phyloP scores from a whole-genome alignment of 2,329 filamentous ascomycete genomes.

The Beauveria medogensis region DNA sequence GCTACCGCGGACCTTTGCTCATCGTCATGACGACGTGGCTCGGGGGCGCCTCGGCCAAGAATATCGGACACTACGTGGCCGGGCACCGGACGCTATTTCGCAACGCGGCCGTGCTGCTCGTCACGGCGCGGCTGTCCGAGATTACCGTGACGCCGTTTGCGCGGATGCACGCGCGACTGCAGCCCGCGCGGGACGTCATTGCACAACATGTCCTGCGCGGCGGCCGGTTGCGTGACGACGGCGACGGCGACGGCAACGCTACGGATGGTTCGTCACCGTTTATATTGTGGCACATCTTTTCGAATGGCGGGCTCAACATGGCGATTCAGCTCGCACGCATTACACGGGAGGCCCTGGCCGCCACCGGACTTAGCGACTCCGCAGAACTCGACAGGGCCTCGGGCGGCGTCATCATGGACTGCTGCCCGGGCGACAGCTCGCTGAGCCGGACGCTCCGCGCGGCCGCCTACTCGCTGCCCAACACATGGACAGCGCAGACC shows the following conservation, averaged over 20 bases:
- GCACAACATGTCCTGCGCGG: neutral
- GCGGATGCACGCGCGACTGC: conserved; percentile 7
- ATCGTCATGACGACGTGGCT: conserved; percentile 11
- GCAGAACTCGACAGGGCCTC: neutral
- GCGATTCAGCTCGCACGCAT: conserved; percentile 10
- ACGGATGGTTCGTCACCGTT: neutral
- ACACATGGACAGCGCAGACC: neutral
- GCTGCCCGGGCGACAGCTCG: conserved; percentile 8
- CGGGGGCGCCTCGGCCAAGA: conserved; percentile 4
- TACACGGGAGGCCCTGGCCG: neutral
- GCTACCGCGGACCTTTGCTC: neutral
- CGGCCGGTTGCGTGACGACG: no score
- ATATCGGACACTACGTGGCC: conserved; percentile 1
- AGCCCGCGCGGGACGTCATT: conserved; percentile 6
- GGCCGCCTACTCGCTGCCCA: conserved; percentile 7
- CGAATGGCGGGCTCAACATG: conserved; percentile 10
- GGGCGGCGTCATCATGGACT: conserved; percentile 10
- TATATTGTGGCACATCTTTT: conserved; percentile 11
- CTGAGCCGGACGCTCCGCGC: neutral
- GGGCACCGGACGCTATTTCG: conserved; percentile 1
- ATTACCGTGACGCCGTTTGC: conserved; percentile 10
- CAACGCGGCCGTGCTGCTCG: conserved; percentile 4
- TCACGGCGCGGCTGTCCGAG: conserved; percentile 9
- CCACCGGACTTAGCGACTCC: neutral
- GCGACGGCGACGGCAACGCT: no score